Evolutionary conservation across 2,329 filamentous ascomycete genomes (phyloP).

Genomic region (Neopestalotiopsis rosae): DNA sequence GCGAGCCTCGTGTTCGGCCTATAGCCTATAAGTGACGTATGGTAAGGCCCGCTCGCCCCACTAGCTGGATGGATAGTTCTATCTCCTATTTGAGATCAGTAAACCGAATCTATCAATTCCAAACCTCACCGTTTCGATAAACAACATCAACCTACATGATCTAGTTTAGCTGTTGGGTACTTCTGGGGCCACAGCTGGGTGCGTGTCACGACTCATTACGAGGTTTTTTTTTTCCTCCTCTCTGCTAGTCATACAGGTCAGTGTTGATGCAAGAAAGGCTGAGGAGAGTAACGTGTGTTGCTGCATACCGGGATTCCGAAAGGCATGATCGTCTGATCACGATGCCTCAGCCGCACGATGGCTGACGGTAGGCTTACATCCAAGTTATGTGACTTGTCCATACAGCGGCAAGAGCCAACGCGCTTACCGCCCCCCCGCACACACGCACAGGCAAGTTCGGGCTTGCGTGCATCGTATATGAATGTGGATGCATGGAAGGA

Average conservation of each 20-base stretch:
- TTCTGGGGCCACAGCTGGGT: background rate
- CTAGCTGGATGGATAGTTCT: background rate
- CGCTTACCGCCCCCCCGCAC: background rate
- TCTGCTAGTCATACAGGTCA: background rate
- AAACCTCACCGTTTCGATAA: background rate
- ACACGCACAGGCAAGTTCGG: background rate
- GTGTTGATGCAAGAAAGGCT: background rate
- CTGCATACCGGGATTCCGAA: background rate
- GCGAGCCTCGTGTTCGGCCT: slow-evolving; percentile 3
- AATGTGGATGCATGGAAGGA: too few species aligned
- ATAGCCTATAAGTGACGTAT: slow-evolving; percentile 13
- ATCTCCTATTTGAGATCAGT: background rate
- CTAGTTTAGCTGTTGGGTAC: background rate
- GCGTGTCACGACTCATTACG: background rate
- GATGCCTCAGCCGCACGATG: background rate
- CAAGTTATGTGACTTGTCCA: background rate
- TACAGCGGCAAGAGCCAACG: background rate
- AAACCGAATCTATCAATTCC: background rate
- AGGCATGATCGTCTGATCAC: background rate
- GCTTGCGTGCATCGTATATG: too few species aligned
- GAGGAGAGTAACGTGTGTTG: background rate
- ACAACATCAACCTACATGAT: background rate
- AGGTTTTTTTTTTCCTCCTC: background rate
- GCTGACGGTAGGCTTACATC: background rate
- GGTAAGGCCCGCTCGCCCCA: slow-evolving; percentile 1